Evolutionary conservation across 352 stramenopile species (phyloP).

Genomic region (Pythium vanterpoolii): DNA sequence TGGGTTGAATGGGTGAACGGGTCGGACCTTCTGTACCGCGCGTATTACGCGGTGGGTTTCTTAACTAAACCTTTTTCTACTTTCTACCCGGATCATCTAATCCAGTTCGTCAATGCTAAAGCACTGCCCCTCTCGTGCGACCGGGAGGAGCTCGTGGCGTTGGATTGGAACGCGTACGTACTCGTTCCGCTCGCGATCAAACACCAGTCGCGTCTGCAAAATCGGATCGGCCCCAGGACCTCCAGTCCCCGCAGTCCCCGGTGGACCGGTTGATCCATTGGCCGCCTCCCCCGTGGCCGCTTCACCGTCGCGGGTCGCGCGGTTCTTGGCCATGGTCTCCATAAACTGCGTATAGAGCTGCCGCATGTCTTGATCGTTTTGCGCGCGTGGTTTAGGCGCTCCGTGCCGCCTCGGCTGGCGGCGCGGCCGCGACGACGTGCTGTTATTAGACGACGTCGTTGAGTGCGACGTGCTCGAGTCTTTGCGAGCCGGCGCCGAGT

Average conservation of each 20-base stretch:
- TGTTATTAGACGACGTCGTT: constrained; percentile 14
- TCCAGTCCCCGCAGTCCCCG: background rate
- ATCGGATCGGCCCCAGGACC: constrained; percentile 17
- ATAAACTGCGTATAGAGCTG: constrained; percentile 22
- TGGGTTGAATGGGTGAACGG: too few species aligned
- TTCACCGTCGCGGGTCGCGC: constrained; percentile 2
- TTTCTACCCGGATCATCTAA: too few species aligned
- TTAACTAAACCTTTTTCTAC: too few species aligned
- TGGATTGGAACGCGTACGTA: constrained; percentile 13
- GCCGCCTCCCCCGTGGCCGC: background rate
- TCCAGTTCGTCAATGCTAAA: constrained; percentile 64
- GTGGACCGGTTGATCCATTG: background rate
- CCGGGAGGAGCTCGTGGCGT: background rate
- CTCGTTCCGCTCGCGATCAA: constrained; percentile 16
- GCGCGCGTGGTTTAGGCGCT: constrained; percentile 3
- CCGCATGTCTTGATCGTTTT: constrained; percentile 20
- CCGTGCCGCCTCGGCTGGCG: background rate
- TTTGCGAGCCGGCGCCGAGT: constrained; percentile 15
- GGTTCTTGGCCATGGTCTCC: constrained; percentile 22
- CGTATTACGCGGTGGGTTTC: background rate
- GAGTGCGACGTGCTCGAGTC: constrained; percentile 19
- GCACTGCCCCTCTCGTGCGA: constrained; percentile 25
- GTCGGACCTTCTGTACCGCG: too few species aligned
- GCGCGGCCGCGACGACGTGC: constrained; percentile 3
- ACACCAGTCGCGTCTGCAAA: constrained; percentile 14